Base-by-base conservation (phyloP, 768 basidiomycete species). In the Termitomyces titanicus region DNA sequence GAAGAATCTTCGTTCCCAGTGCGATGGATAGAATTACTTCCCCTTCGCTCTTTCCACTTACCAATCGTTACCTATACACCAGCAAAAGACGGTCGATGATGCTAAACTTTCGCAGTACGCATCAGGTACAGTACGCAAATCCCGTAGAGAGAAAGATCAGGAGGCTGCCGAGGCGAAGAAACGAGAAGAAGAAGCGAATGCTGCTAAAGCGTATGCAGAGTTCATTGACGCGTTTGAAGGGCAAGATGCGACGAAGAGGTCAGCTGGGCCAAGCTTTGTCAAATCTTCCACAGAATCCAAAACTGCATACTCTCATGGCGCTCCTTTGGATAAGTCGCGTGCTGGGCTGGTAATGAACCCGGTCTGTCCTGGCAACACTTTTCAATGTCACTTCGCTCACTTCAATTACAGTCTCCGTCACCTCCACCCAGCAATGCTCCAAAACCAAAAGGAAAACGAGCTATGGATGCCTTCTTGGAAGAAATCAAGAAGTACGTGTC, bases 391-490 rank as follows among this genome's bases (percentile, higher is more conserved):
- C 33, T 17, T 49, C 20, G 43, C 54, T 49, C 15, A 54, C 35
- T 27, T 35, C 5, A 2, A 8, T 15, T 24, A 12, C 49, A 87
- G 80, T 77, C 79, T 0, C 80, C 82, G n/a, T 86, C 90, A 22
- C 83, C 86, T 3, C 75, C 81, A 0, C 63, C 75, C 13, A 56
- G 68, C 22, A 66, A 64, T 55, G 74, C 68, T 5, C 80, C 85
- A 1, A 93, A 86, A 66, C 86, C 91, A 0, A 97, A 93, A 68
- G 97, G 97, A 3, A 97, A 93, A 68, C 84, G 96, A 48, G 93
- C 91, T 1, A 98, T 98, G 93, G 95, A 98, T 70, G 72, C 87
- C 2, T 99, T 98, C 68, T 75, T 99, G 48, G 94, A 97, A 64
- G 94, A 99, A 74, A 92, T 99, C 56, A 98, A 98, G 74, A 83